These are phyloP conservation scores for Tetracentron sinense DNA, from an alignment of 164 flowering plant genomes.

Conservation along the genomic window DNA sequence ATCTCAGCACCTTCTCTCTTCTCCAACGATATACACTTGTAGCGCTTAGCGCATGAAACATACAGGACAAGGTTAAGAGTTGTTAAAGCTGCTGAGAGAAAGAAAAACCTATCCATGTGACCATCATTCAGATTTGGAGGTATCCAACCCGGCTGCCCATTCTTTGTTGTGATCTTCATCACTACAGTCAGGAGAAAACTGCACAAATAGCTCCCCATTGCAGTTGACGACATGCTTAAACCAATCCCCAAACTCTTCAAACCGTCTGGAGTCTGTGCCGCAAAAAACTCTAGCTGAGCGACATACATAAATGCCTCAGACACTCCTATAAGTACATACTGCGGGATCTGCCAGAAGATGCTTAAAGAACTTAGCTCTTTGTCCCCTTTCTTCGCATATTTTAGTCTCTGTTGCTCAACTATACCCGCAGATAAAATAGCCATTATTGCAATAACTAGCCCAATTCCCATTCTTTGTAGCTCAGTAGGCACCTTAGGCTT, in stretches of 20 bases:
- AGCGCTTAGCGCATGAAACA: constrained; percentile 66
- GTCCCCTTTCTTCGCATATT: constrained; percentile 46
- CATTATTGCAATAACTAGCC: constrained; percentile 66
- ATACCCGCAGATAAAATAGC: constrained; percentile 87
- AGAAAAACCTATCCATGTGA: constrained; percentile 78
- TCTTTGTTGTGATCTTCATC: constrained; percentile 69
- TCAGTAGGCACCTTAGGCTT: constrained; percentile 57
- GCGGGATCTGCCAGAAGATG: constrained; percentile 94
- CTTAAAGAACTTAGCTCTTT: constrained; percentile 70
- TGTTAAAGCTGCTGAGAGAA: constrained; percentile 71
- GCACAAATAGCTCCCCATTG: constrained; percentile 84
- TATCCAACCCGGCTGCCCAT: constrained; percentile 78
- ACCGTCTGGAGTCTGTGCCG: constrained; percentile 82
- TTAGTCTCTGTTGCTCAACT: constrained; percentile 71
- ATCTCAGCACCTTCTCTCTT: constrained; percentile 14
- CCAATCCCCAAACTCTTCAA: constrained; percentile 94
- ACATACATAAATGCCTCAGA: constrained; percentile 97
- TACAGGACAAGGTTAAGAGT: constrained; percentile 49
- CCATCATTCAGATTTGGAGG: constrained; percentile 90
- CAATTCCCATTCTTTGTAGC: constrained; percentile 90
- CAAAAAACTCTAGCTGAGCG: constrained; percentile 88
- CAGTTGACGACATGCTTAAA: constrained; percentile 88
- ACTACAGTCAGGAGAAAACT: constrained; percentile 72
- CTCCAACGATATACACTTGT: constrained; percentile 57
- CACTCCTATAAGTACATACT: constrained; percentile 75